Conservation (phyloP, 1,284 basidiomycete genomes). For the Rhodotorula sp. region DNA sequence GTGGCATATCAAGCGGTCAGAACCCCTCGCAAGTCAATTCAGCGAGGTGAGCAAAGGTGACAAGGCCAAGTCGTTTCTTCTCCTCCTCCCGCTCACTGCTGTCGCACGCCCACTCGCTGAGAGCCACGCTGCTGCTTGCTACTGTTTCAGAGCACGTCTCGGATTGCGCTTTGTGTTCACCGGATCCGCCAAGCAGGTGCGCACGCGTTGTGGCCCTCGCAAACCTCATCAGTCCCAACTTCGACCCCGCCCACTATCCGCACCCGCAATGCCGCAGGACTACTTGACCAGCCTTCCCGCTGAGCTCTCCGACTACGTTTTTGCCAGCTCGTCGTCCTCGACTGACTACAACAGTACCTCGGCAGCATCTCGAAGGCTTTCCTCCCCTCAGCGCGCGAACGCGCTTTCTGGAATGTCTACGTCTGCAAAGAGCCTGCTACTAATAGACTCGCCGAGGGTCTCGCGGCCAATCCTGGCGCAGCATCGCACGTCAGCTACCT, state of each 20-base stretch:
- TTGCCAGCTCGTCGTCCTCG: not conserved
- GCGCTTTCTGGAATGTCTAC: not conserved
- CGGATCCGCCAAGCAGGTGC: no score
- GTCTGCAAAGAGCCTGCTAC: not conserved
- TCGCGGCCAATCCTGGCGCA: not conserved
- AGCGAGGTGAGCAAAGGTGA: not conserved
- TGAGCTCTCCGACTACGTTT: not conserved
- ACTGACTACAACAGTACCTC: not conserved
- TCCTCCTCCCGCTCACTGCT: no score
- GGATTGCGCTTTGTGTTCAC: no score
- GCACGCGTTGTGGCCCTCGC: no score
- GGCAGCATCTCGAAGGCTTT: not conserved
- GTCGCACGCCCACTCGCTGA: no score
- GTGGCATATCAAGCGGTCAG: slow-evolving; percentile 5
- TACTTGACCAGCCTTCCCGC: not conserved
- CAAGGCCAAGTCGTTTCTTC: not conserved
- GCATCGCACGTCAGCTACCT: not conserved
- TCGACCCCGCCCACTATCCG: no score
- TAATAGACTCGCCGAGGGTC: not conserved
- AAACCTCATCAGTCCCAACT: no score
- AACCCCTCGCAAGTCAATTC: no score
- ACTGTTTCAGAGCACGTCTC: no score
- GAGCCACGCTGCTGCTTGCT: no score
- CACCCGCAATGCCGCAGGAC: no score
- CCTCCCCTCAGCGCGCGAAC: not conserved